phyloP scores from a whole-genome alignment of 2,329 filamentous ascomycete species.

The Tolypocladium album region DNA sequence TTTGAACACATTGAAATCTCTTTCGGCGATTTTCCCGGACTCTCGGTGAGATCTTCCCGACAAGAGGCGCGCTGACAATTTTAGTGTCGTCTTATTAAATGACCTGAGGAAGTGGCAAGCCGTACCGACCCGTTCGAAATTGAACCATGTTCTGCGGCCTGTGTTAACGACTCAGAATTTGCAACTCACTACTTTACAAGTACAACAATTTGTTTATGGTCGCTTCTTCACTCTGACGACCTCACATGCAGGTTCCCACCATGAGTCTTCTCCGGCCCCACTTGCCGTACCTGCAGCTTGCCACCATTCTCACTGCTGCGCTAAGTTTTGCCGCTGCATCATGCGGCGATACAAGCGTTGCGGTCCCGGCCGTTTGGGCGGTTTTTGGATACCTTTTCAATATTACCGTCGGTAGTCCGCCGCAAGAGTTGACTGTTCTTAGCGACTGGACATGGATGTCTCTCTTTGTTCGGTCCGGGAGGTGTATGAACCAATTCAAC shows the following conservation, averaged over 20 bases:
- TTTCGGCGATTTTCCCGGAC: neutral
- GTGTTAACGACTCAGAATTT: neutral
- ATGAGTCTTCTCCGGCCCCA: neutral
- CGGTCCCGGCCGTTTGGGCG: constrained; percentile 1
- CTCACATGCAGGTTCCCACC: neutral
- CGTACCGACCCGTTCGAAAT: neutral
- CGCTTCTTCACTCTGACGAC: neutral
- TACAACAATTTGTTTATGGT: neutral
- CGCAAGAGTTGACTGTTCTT: neutral
- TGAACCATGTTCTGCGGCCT: neutral
- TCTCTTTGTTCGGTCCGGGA: constrained; percentile 1
- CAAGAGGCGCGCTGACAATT: neutral
- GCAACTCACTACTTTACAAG: neutral
- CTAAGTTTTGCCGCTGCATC: neutral
- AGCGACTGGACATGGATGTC: constrained; percentile 4
- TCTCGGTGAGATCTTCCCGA: neutral
- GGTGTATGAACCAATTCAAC: neutral
- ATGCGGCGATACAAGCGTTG: neutral
- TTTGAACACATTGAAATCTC: too few relatives aligned
- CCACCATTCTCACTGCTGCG: neutral
- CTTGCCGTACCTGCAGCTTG: neutral
- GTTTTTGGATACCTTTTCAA: constrained; percentile 2
- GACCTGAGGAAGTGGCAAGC: neutral
- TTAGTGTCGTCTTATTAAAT: too few relatives aligned
- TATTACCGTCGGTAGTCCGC: neutral